A percentile compares a stretch with the other conserved stretches of the same genome.
Evolutionary conservation across 1,284 basidiomycete species (phyloP).

Genomic region (Microbotryum intermedium): DNA sequence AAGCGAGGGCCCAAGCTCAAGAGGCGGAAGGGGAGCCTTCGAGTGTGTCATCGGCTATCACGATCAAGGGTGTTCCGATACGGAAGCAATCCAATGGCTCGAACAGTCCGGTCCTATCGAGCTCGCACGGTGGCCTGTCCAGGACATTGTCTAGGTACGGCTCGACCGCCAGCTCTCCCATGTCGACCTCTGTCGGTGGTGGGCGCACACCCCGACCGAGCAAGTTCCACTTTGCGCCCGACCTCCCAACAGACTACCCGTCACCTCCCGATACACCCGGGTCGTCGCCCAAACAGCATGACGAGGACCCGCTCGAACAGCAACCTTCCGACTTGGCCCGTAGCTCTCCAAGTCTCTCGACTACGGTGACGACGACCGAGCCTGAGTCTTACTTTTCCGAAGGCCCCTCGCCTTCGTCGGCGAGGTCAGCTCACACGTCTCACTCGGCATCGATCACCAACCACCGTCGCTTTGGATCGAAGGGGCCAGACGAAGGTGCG

Average conservation of each 20-base stretch:
- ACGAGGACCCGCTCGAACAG: neutral
- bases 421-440: too few relatives aligned
- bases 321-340: too few relatives aligned
- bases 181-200: neutral
- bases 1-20: neutral
- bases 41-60: slow-evolving; percentile 1
- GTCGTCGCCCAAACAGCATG: neutral
- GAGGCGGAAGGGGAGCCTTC: neutral
- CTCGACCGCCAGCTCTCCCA: too few relatives aligned
- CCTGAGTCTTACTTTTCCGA: slow-evolving; percentile 1
- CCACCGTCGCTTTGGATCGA: too few relatives aligned
- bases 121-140: neutral
- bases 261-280: slow-evolving; percentile 20
- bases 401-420: neutral
- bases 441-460: too few relatives aligned
- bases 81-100: neutral
- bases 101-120: neutral
- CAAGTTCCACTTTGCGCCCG: neutral
- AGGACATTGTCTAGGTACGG: neutral
- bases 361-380: neutral
- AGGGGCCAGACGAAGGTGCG: too few relatives aligned
- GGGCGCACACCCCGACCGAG: neutral
- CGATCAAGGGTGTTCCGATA: neutral
- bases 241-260: slow-evolving; percentile 10
- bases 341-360: too few relatives aligned